phyloP scores from a whole-genome alignment of 202 grass and related monocot genomes.

The Schoenoplectus tabernaemontani region DNA sequence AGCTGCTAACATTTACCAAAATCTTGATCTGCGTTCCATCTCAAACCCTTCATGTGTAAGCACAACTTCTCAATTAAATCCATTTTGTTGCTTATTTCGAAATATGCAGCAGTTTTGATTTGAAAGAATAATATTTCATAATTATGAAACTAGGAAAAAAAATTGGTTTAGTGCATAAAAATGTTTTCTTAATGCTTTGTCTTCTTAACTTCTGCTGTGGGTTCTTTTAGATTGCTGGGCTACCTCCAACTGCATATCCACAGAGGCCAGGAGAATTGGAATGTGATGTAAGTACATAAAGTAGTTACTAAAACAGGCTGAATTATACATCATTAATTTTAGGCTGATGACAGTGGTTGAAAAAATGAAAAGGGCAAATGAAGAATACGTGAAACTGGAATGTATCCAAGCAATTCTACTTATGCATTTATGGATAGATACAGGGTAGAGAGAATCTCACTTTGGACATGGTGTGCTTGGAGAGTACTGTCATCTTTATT shows the following conservation, averaged over 20 bases:
- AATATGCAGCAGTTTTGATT: background rate
- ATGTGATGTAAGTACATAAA: slow-evolving; percentile 66
- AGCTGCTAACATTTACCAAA: slow-evolving; percentile 40
- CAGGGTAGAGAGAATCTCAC: background rate
- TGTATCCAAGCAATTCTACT: background rate
- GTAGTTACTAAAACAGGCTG: background rate
- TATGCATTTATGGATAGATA: background rate
- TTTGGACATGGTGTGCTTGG: background rate
- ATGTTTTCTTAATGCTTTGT: slow-evolving; percentile 2
- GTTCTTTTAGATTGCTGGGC: slow-evolving; percentile 14
- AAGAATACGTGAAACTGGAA: background rate
- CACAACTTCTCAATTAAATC: background rate
- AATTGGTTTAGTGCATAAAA: background rate
- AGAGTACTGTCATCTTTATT: background rate
- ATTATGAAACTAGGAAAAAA: background rate
- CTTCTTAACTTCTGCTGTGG: slow-evolving; percentile 31
- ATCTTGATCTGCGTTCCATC: slow-evolving; percentile 38
- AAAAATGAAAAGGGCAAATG: background rate
- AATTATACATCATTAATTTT: background rate
- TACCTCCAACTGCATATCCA: slow-evolving; percentile 49
- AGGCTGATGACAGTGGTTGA: background rate
- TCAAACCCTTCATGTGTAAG: slow-evolving; percentile 24
- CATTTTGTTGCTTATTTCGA: background rate
- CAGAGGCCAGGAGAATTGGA: slow-evolving; percentile 81
- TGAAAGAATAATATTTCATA: background rate